These are phyloP conservation scores for Melanomma pulvis-pyrius DNA, from an alignment of 495 filamentous ascomycete genomes.

Conservation along the genomic window DNA sequence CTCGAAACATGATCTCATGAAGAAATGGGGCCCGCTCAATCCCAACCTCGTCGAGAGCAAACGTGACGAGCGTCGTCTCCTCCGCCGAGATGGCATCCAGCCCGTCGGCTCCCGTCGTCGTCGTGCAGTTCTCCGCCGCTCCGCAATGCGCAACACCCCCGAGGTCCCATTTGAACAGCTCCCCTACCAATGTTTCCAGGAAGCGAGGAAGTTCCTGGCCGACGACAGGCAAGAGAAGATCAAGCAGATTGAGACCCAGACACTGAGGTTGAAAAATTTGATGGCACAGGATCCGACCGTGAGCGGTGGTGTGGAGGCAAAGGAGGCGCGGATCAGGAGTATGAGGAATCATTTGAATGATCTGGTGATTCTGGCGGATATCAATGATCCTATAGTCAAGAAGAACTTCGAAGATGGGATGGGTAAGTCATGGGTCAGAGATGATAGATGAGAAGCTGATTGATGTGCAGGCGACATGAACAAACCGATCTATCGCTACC, in stretches of 20 bases:
- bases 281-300: conserved; percentile 60
- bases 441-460: not conserved
- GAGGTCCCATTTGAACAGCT: conserved; percentile 88
- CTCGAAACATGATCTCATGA: conserved; percentile 3
- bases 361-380: conserved; percentile 86
- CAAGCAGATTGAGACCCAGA: conserved; percentile 57
- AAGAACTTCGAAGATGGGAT: conserved; percentile 90
- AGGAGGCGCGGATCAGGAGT: conserved; percentile 62
- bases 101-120: conserved; percentile 68
- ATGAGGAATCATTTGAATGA: conserved; percentile 75
- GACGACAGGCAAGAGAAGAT: conserved; percentile 81
- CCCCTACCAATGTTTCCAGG: conserved; percentile 96
- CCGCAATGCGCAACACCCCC: conserved; percentile 41
- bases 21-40: conserved; percentile 37
- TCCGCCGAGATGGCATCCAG: conserved; percentile 27
- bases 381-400: conserved; percentile 95
- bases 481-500: conserved; percentile 92
- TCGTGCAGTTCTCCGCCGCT: conserved; percentile 70
- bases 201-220: conserved; percentile 80
- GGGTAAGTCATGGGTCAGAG: conserved; percentile 57
- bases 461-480: conserved; percentile 76
- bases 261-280: conserved; percentile 58
- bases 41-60: conserved; percentile 36
- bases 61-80: conserved; percentile 41
- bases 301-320: conserved; percentile 60